Base-by-base conservation (phyloP, 73 alveolate species). In the Blepharisma stoltei region DNA sequence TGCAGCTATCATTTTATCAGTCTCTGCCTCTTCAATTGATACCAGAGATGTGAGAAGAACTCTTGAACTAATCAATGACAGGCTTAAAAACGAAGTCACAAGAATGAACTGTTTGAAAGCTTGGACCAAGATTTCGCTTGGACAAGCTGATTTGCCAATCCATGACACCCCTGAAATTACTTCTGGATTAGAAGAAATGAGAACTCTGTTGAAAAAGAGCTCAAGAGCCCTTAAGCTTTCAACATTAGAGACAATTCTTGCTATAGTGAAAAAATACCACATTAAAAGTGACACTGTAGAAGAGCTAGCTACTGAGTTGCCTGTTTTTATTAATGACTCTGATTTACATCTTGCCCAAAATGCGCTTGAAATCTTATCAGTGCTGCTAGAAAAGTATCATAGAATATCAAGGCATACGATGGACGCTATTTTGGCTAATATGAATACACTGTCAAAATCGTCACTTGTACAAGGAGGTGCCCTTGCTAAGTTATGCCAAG, bases 41-140 rank as follows among this genome's bases (percentile, higher is more conserved):
- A n/a, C 53, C 8, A 66, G 53, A 6, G 69, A 85, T n/a, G 80
- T 88, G 27, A 21, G 44, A 4, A 68, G 65, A 41, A 67, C 80
- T 6, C 54, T 88, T 54, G 65, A 20, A 5, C 78, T 88, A 67
- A 66, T 67, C 71, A 80, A 70, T n/a, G 95, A 88, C 7, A 60
- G 91, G 54, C 77, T 88, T 14, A 69, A 73, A 54, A 88, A 85
- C 67, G 95, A 88, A 21, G 73, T 88, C 68, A 88, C 89, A 8
- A 79, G 95, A 77, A 78, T 67, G 44, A 67, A 88, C 25, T 38
- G 92, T 47, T 81, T 88, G 4, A 84, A 85, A 70, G 92, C 90
- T 8, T 11, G 82, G 11, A 88, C 82, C 7, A 85, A 81, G 66
- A 70, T 86, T 46, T 41, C 81, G n/a, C 73, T 14, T 14, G 23